Base-by-base conservation (phyloP, 225 moss, liverwort and hornwort species). In the Sphagnum tenellum region DNA sequence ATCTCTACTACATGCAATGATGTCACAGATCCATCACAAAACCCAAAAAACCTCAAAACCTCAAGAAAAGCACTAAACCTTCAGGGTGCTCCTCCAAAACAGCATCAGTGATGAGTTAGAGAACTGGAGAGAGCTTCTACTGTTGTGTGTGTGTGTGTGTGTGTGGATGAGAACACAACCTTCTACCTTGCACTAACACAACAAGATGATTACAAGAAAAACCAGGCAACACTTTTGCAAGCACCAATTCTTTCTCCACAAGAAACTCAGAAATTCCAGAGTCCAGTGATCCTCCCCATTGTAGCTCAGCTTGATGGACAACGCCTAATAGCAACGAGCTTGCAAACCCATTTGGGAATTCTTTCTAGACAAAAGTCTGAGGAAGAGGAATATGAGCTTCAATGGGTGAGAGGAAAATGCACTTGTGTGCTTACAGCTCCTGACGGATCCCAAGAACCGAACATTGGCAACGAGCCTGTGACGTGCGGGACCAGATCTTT, bases 391-490 rank as follows among this genome's bases (percentile, higher is more conserved):
- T 29, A 29, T 29, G 29, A 29, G 1, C 29, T 29, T 29, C 29
- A 29, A 29, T 29, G 29, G 29, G 29, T 29, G 1, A 29, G 29
- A 29, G 29, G 29, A 29, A 29, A 29, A 29, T 29, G 29, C 0
- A 29, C 29, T 29, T 29, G 29, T 29, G 29, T 29, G 67, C 89
- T 79, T 75, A 93, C 92, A 64, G 92, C 86, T 76, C 84, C 88
- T 44, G 73, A 62, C 57, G 88, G 71, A 70, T 89, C 86, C 92
- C 92, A 93, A 13, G 73, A 81, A 46, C 92, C 92, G 9, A 89
- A 83, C 56, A 87, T 88, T 58, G 89, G 73, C 77, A 89, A 75
- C 49, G 92, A 93, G 56, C 92, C 92, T 61, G 86, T 82, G 64
- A 93, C 83, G 57, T 86, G 85, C 62, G 89, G 92, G 68, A 77